Base-by-base conservation (phyloP, 805 yeast genomes). In the Metschnikowia gelsemii region DNA sequence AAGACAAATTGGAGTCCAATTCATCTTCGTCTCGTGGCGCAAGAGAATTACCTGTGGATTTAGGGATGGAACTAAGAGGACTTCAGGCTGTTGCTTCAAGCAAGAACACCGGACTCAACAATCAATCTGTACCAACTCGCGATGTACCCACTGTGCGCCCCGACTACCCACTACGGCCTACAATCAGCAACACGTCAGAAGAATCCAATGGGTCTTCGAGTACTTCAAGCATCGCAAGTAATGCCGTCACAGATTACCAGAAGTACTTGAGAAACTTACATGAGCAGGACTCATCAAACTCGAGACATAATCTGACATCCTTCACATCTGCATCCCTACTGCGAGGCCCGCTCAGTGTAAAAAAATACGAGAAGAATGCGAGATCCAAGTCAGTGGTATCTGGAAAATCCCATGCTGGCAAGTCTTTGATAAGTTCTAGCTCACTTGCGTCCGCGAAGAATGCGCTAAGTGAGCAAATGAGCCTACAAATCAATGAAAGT, bases 221-320 rank as follows among this genome's bases (percentile, higher is more conserved):
- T 29, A 38, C 32, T 28, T 31, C 38, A n/a, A 29, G 40, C 17
- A 27, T 28, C 20, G 34, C 46, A 9, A 31, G 32, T 1, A 39
- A 38, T 25, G 13, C 38, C 8, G 43, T 23, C 3, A 36, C 51
- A 11, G 60, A 55, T 39, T 56, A 57, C 47, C 58, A 55, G 28
- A 32, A 40, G 16, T 56, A 57, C 27, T 37, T 57, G 24, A 45
- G 41, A 31, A 39, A 40, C 12, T 35, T 53, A 21, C 55, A 47
- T 14, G 47, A 49, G 34, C 42, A 42, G 14, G 31, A 38, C 2
- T 37, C 47, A n/a, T 42, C 34, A n/a, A 43, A 46, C 27, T 45
- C 46, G 6, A 43, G 46, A 28, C 45, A 43, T 8, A 45, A 47
- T 3, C 50, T 47, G 54, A 47, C 52, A n/a, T 48, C 52, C 21